Base-by-base conservation (phyloP, 179 eudicot genomes). In the Carnegiea gigantea region DNA sequence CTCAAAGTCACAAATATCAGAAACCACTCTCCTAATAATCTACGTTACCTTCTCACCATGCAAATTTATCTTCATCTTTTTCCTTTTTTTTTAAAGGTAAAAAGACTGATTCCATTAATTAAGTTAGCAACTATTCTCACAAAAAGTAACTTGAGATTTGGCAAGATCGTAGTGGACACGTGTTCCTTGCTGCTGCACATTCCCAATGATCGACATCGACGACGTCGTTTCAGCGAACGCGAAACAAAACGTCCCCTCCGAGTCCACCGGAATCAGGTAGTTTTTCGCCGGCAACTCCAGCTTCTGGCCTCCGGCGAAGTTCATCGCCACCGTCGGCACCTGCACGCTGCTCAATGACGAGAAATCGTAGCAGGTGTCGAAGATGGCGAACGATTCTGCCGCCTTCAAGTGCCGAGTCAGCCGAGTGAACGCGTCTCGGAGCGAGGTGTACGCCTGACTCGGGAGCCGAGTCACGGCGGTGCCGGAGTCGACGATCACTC, bases 301-400 rank as follows among this genome's bases (percentile, higher is more conserved):
- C 49, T 89, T 83, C 9, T 89, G 83, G 0, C 93, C 98, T 0
- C 93, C 92, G 1, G 78, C 83, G 71, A 94, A 96, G 57, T 88
- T 91, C 80, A 96, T 51, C 84, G 91, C 86, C 78, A 95, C 95
- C 40, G 99, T 95, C 23, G 99, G 99, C 1, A 95, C 97, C 76
- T 87, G 90, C 26, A 92, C 99, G 64, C 88, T 91, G 70, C 86
- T 88, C 90, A 89, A 87, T 20, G 92, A 88, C 0, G 95, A 87
- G 1, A 96, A 86, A 80, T 96, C 97, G 71, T 91, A 96, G 65
- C 99, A 96, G 20, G 99, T 94, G 79, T 94, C 99, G 84, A 96
- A 96, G 4, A 96, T 65, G 0, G 99, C 97, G 24, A 92, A 70
- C 10, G 21, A 12, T n/a, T 36, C 18, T 91, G 0, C 82, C 86